Base-by-base conservation (phyloP, 2,329 filamentous ascomycete species). In the Fusarium kyushuense region DNA sequence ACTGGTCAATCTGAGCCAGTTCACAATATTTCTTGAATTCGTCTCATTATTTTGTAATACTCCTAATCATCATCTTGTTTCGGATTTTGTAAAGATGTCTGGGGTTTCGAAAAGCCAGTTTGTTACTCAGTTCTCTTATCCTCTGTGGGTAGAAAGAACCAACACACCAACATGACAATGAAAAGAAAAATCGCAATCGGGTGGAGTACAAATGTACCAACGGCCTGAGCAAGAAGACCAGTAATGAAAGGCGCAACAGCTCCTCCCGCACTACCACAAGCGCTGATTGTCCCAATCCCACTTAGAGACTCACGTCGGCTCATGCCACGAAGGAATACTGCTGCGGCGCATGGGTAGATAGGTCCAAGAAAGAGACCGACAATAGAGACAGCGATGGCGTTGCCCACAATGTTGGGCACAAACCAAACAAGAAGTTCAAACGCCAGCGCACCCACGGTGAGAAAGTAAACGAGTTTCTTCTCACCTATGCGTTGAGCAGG, bases 401-500 rank as follows among this genome's bases (percentile, higher is more conserved):
- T 85, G 16, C 89, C 89, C 32, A 92, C 81, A n/a, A 94, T 81
- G 74, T 93, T 92, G 2, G 92, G 92, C 27, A 94, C 85, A 32
- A 88, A 80, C 93, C 93, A 96, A 12, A 92, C 89, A 27, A 96
- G 81, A n/a, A 94, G 77, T 78, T 96, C 87, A 67, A 95, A 92
- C 1, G 85, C 80, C 5, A 88, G 82, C 0, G 90, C 87, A 5
- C 89, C 90, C 8, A 83, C 71, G 0, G 88, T 84, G 36, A 93
- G 83, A 4, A 80, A 78, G 69, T 90, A 87, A 2, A 95, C 91
- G 65, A 90, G 91, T 8, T 77, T 76, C 75, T 88, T 90, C 80
- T 95, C 92, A 51, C 92, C 92, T 16, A 94, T 77, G 35, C 82
- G 84, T 54, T 89, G 85, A 6, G 90, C 90, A 1, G 89, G 83